Base-by-base conservation (phyloP, 2,329 filamentous ascomycete genomes). In the Nannizziopsis barbatae region DNA sequence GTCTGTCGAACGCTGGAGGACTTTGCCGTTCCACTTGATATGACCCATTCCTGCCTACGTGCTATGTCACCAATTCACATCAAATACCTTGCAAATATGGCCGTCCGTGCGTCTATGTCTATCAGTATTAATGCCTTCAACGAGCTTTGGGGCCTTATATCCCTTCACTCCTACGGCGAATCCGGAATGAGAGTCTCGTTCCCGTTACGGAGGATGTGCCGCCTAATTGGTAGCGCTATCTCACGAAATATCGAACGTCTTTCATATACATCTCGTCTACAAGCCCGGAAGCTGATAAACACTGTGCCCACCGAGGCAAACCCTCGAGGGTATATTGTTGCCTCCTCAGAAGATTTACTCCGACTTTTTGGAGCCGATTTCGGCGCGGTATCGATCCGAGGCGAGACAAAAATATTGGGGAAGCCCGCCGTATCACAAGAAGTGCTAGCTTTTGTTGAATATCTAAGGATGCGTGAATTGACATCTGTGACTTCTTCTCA, bases 11-110 rank as follows among this genome's bases (percentile, higher is more conserved):
- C 44, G 7, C 14, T 38, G 6, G 35, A 46, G 14, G 44, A 46
- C 27, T 12, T 46, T 12, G 35, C 3, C 7, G 9, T 36, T 18
- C 44, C 44, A 9, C 17, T 46, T 11, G 44, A 46, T 12, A 46
- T 46, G 44, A 46, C 44, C 2, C 36, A 46, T 40, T 38, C 33
- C n/a, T 46, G 39, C n/a, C 27, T 46, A 14, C 44, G 44, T 15
- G 44, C 44, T 14, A 46, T 46, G 44, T 46, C 44, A 18, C 44
- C 44, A 18, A 46, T 46, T 15, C 44, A 46, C 22, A 17, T 46
- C 35, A 46, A 46, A 33, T 46, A 46, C 15, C 17, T 46, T 17
- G 44, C 35, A 18, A 46, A 46, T 11, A 46, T 46, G 44, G 35
- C 12, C 9, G 35, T 46, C 20, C 44, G 44, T 7, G 22, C 44